These are phyloP conservation scores for Anthracocystis setariae DNA, from an alignment of 1,284 basidiomycete genomes.

Conservation along the genomic window DNA sequence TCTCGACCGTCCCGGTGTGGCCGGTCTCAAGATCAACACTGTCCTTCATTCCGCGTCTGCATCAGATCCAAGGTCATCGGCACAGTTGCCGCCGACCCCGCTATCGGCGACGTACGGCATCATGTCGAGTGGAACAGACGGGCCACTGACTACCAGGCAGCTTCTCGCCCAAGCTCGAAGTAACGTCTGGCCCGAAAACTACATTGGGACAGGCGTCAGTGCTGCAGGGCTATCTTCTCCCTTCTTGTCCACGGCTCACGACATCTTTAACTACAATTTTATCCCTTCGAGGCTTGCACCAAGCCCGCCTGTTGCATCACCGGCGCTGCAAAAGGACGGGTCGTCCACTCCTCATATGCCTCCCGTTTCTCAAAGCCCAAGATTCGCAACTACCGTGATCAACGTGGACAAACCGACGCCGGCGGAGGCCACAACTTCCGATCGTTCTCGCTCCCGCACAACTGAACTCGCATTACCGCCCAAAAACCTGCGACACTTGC, in stretches of 20 bases:
- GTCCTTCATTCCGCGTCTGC: slow-evolving; percentile 11
- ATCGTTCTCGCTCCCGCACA: slow-evolving; percentile 22
- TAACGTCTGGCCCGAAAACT: slow-evolving; percentile 48
- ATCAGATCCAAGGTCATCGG: background rate
- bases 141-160: slow-evolving; percentile 44
- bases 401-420: slow-evolving; percentile 20
- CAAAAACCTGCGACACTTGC: slow-evolving; percentile 38
- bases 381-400: background rate
- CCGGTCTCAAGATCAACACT: slow-evolving; percentile 11
- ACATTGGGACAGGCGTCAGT: slow-evolving; percentile 35
- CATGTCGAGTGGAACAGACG: slow-evolving; percentile 4
- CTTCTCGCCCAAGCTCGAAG: slow-evolving; percentile 38
- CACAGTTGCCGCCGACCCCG: slow-evolving; percentile 9
- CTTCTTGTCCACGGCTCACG: slow-evolving; percentile 16
- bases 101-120: slow-evolving; percentile 2
- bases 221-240: slow-evolving; percentile 35
- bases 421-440: background rate
- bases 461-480: slow-evolving; percentile 22
- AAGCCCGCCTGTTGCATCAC: slow-evolving; percentile 15
- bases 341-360: slow-evolving; percentile 19
- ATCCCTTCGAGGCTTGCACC: slow-evolving; percentile 31
- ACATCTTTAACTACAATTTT: slow-evolving; percentile 28
- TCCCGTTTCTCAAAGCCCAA: slow-evolving; percentile 16
- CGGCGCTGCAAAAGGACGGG: slow-evolving; percentile 14
- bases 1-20: slow-evolving; percentile 1